These are phyloP conservation scores for Uronychia setigera DNA, from an alignment of 73 alveolate genomes.

Conservation along the genomic window DNA sequence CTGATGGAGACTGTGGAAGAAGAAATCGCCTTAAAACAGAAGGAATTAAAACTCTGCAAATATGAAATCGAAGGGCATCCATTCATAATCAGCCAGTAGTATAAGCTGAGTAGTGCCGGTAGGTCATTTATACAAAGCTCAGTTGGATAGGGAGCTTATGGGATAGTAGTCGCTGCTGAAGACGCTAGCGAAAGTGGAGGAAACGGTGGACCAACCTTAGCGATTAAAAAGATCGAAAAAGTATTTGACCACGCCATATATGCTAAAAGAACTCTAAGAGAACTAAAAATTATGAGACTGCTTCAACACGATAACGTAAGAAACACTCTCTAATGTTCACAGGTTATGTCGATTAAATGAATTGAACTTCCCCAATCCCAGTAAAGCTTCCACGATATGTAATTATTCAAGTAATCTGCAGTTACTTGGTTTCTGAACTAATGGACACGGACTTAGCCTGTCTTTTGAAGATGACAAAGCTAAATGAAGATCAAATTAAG, in stretches of 20 bases:
- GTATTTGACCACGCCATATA: conserved; percentile 51
- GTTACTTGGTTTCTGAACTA: conserved; percentile 86
- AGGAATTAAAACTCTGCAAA: not conserved
- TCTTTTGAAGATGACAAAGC: conserved; percentile 90
- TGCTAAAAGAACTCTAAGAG: conserved; percentile 78
- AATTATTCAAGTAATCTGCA: conserved; percentile 56
- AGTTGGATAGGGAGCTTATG: conserved; percentile 2
- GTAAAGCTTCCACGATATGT: conserved; percentile 75
- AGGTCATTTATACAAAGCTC: not conserved
- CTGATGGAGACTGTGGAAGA: too few relatives aligned
- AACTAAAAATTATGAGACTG: conserved; percentile 67
- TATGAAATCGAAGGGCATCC: not conserved
- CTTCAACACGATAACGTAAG: conserved; percentile 58
- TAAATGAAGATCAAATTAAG: conserved; percentile 84
- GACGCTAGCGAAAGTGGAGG: conserved; percentile 4
- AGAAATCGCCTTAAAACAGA: not conserved
- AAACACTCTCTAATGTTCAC: conserved; percentile 64
- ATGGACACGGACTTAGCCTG: conserved; percentile 98
- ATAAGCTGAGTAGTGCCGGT: not conserved
- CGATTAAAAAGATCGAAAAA: conserved; percentile 57
- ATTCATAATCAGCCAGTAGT: not conserved
- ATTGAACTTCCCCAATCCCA: conserved; percentile 66
- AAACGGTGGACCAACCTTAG: conserved; percentile 37
- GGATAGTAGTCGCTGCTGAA: conserved; percentile 13
- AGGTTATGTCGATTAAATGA: not conserved